These are phyloP conservation scores for Leccinum angustisporum DNA, from an alignment of 1,284 basidiomycete species.

Conservation along the genomic window DNA sequence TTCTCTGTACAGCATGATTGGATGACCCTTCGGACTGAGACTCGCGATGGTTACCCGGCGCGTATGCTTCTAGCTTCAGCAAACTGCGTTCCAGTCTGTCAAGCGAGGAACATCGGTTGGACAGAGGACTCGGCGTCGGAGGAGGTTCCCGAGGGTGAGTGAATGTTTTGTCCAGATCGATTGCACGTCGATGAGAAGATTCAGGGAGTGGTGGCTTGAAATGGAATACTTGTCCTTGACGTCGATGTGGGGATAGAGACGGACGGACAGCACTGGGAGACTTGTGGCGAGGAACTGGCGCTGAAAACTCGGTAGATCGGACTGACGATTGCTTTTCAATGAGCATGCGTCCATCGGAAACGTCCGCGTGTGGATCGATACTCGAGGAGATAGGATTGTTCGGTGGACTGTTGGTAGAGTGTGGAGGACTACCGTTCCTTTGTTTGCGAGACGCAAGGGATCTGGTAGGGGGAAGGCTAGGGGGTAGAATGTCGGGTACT, in stretches of 20 bases:
- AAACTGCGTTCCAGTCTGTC: slow-evolving; percentile 33
- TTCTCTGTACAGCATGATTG: neutral
- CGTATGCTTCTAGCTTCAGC: slow-evolving; percentile 29
- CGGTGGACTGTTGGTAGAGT: neutral
- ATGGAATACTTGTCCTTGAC: slow-evolving; percentile 31
- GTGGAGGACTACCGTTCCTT: neutral
- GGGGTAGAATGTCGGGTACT: slow-evolving; percentile 21
- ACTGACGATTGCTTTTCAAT: neutral
- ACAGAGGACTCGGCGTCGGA: slow-evolving; percentile 11
- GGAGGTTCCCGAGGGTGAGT: slow-evolving; percentile 20
- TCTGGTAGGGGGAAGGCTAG: slow-evolving; percentile 25
- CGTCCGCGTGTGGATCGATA: neutral
- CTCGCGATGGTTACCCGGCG: slow-evolving; percentile 27
- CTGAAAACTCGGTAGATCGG: neutral
- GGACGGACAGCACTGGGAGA: slow-evolving; percentile 5
- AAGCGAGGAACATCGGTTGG: slow-evolving; percentile 30
- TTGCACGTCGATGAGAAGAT: neutral
- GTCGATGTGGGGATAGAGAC: slow-evolving; percentile 18
- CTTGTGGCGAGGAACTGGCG: slow-evolving; percentile 16
- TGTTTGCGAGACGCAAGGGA: slow-evolving; percentile 18
- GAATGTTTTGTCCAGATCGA: slow-evolving; percentile 17
- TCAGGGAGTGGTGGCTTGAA: slow-evolving; percentile 8
- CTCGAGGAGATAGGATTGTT: neutral
- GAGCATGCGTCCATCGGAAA: neutral
- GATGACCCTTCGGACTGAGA: slow-evolving; percentile 26